Conservation (phyloP, 768 basidiomycete species). For the Boletus pseudopeckii region DNA sequence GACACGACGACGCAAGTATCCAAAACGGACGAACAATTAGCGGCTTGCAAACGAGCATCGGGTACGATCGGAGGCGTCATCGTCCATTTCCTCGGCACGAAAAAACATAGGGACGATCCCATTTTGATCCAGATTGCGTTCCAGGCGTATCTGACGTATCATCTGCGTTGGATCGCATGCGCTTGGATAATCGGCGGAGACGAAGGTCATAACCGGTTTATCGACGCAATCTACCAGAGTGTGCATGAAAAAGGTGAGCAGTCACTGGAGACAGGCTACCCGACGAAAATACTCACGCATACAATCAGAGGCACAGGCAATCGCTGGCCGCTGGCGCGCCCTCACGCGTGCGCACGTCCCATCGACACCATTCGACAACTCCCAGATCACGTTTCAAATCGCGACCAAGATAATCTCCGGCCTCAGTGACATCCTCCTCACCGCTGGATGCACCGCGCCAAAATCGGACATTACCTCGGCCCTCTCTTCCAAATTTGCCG, state of each 20-base stretch:
- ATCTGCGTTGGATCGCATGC: slow-evolving; percentile 25
- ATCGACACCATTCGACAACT: slow-evolving; percentile 18
- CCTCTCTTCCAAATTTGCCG: slow-evolving; percentile 42
- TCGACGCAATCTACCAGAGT: slow-evolving; percentile 31
- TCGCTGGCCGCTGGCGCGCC: slow-evolving; percentile 44
- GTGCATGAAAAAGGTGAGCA: slow-evolving; percentile 36
- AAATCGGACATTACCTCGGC: slow-evolving; percentile 34
- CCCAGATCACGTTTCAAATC: slow-evolving; percentile 23
- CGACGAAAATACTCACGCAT: slow-evolving; percentile 1
- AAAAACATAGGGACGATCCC: slow-evolving; percentile 32
- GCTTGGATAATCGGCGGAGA: slow-evolving; percentile 33
- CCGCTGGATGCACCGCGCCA: slow-evolving; percentile 24
- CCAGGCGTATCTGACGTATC: slow-evolving; percentile 29
- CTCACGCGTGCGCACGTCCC: slow-evolving; percentile 36
- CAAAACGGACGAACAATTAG: slow-evolving; percentile 22
- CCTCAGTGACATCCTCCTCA: slow-evolving; percentile 28
- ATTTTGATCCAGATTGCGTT: slow-evolving; percentile 37
- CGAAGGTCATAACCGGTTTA: slow-evolving; percentile 19
- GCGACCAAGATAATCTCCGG: slow-evolving; percentile 24
- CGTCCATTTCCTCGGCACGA: slow-evolving; percentile 27
- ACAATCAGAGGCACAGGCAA: slow-evolving; percentile 40
- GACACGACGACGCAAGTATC: slow-evolving; percentile 6
- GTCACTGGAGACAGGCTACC: too few species aligned
- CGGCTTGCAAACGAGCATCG: slow-evolving; percentile 23
- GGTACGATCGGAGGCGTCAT: slow-evolving; percentile 19